Evolutionary conservation across 495 filamentous ascomycete genomes (phyloP), one percentile per base, ranked within the genome.

Genomic region (Jackrogersella minutella): DNA sequence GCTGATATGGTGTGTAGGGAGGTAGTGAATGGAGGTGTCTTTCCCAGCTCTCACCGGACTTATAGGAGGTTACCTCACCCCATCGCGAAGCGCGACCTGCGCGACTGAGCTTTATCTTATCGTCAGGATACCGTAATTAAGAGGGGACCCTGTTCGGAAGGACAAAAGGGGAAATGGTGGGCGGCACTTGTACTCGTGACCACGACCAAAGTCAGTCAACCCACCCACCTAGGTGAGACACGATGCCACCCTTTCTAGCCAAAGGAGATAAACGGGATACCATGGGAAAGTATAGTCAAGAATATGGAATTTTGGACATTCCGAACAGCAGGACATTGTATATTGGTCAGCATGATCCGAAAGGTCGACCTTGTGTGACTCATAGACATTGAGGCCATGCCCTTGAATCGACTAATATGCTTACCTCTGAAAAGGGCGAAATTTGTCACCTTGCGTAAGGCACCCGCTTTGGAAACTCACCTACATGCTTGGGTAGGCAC

Each of bases 161-260:
- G 66, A 64, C 56, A 11, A 64, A 68, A 63, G 40, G 62, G 70
- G 70, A 62, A 66, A 57, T 64, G 72, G 63, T 52, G 72, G 69
- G 64, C 62, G 70, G 57, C 66, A 69, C 59, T 68, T 56, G 16
- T 60, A 70, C 72, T 70, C 69, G 70, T 74, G 72, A 74, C 72
- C 62, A 64, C 49, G 55, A 46, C 62, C 21, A 63, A 62, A 70
- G 72, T 73, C 72, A 74, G 70, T 58, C 67, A 72, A 73, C 70
- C 72, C 70, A 65, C 66, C 70, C 60, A 69, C 66, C 71, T 74
- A 71, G 70, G 64, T 69, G 68, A 74, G 72, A 72, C 72, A 72
- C 50, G 54, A 70, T 74, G 54, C 61, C 66, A 69, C 69, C 72
- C 51, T 66, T 46, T 37, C 31, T 33, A 52, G 21, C 50, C 50